A percentile compares a stretch with the other conserved stretches of the same genome.
Evolutionary conservation across 768 basidiomycete species (phyloP).

Genomic region (Fibroporia radiculosa): DNA sequence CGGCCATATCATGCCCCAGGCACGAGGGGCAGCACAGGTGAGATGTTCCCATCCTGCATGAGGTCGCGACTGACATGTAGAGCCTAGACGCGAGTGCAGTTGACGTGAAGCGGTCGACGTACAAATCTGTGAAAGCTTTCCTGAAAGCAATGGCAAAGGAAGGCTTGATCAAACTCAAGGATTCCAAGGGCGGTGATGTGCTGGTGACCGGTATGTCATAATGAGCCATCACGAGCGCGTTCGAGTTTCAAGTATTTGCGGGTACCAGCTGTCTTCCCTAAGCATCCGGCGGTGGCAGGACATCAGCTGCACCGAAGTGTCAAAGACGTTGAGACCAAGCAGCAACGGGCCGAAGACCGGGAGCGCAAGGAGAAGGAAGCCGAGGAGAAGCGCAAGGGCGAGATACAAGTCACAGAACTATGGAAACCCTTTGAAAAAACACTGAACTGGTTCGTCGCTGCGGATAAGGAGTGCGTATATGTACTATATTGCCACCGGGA

Average conservation of each 20-base stretch:
- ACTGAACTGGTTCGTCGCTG: slow-evolving; percentile 51
- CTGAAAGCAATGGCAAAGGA: slow-evolving; percentile 73
- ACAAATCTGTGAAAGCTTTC: slow-evolving; percentile 79
- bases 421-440: slow-evolving; percentile 68
- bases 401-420: slow-evolving; percentile 55
- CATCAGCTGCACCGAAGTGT: slow-evolving; percentile 53
- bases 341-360: slow-evolving; percentile 48
- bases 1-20: slow-evolving; percentile 57
- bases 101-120: slow-evolving; percentile 70
- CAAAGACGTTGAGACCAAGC: slow-evolving; percentile 56
- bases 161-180: slow-evolving; percentile 64
- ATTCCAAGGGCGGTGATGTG: slow-evolving; percentile 39
- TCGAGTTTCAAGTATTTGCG: slow-evolving; percentile 3
- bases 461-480: slow-evolving; percentile 50
- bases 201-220: slow-evolving; percentile 28
- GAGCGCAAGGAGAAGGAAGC: slow-evolving; percentile 44
- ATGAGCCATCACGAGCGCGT: neutral
- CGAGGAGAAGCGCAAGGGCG: slow-evolving; percentile 33
- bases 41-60: slow-evolving; percentile 17
- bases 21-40: slow-evolving; percentile 12
- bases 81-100: slow-evolving; percentile 32
- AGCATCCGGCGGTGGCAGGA: slow-evolving; percentile 46
- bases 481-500: neutral
- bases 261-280: slow-evolving; percentile 39
- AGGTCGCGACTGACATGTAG: slow-evolving; percentile 18